Base-by-base conservation (phyloP, 1,284 basidiomycete species). In the Leccinum colubrinum region DNA sequence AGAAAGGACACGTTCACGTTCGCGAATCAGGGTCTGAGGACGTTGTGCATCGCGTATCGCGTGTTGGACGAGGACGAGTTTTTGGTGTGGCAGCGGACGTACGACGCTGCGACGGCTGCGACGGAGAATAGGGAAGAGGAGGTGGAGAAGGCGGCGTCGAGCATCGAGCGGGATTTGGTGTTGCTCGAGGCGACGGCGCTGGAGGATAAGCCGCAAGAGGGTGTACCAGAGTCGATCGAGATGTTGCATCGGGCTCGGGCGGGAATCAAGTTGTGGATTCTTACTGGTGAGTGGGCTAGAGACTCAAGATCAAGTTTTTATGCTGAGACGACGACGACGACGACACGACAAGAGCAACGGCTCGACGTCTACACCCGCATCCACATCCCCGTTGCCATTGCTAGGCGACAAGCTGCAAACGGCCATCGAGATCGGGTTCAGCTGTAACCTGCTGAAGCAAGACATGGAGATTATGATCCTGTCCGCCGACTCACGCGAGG, bases 401-500 rank as follows among this genome's bases (percentile, higher is more conserved):
- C 17, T 33, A 86, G 95, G 95, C 56, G 96, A 98, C 80, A 98
- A 98, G 78, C 83, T 98, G 1, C 96, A 98, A 77, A 98, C 96
- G 3, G 96, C 96, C 17, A 98, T 98, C 72, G 96, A 98, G 75
- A 98, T 98, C 63, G 90, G 86, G 35, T 95, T 94, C 83, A 89
- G 90, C 68, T 97, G 95, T 78, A 97, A 97, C 73, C 79, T 97
- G 12, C 84, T 97, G 65, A 96, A 95, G 77, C 88, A 83, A 72
- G 87, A 91, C 64, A 97, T 94, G 91, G 95, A 98, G 67, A 81
- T 98, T 66, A 98, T 98, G 94, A 98, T 98, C 71, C 82, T 98
- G 41, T 95, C 94, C 0, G 92, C 96, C 1, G 92, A 95, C 65
- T 85, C 86, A 0, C 78, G 83, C 43, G 88, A 91, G 86, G 87